Percentiles rank a stretch among this genome's conserved stretches.
phyloP scores from a whole-genome alignment of 345 rosid species.

The Eucalyptus marginata region DNA sequence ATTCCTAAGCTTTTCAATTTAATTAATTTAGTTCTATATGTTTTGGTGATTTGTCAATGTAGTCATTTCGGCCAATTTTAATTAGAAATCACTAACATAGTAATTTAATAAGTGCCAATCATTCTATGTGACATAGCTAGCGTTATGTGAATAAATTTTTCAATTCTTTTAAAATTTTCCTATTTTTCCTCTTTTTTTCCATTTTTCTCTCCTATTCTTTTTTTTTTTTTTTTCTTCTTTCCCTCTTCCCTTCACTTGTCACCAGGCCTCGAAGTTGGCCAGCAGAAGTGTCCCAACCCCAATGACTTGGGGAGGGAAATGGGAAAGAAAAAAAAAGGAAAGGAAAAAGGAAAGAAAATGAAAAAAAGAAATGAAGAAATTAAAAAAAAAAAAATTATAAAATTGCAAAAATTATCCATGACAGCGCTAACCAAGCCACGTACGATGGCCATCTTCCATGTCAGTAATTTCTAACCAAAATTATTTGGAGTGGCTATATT shows the following conservation, averaged over 20 bases:
- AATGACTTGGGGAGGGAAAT: background rate
- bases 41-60: background rate
- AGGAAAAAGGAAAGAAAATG: too few relatives aligned
- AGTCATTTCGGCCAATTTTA: background rate
- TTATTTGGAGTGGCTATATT: background rate
- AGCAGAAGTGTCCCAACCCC: background rate
- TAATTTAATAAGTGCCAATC: accelerated
- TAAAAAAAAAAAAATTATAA: too few relatives aligned
- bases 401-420: background rate
- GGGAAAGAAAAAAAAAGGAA: background rate
- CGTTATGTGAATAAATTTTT: background rate
- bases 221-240: background rate
- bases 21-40: background rate
- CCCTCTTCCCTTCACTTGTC: background rate
- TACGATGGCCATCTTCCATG: accelerated
- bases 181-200: background rate
- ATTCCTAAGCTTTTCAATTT: background rate
- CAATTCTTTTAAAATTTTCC: background rate
- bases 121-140: accelerated
- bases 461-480: accelerated
- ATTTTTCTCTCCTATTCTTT: background rate
- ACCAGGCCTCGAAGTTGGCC: too few relatives aligned
- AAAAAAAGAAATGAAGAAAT: too few relatives aligned
- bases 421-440: accelerated
- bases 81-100: accelerated